Conservation (phyloP, 495 filamentous ascomycete genomes). For the Patellaria atrata region DNA sequence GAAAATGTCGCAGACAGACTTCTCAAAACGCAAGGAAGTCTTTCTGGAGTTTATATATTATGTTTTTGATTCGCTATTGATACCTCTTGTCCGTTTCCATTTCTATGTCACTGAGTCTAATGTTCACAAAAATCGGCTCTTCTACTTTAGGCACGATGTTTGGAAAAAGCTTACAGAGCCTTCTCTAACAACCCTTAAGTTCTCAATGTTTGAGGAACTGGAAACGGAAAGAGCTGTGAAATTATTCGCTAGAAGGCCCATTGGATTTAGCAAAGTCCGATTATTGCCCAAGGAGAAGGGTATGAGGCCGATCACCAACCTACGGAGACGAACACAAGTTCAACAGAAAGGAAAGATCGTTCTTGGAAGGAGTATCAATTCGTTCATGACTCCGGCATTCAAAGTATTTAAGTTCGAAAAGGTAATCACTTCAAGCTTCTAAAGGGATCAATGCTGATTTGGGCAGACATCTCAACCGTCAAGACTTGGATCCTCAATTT, state of each 20-base stretch:
- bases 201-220: slow-evolving; percentile 69
- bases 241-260: slow-evolving; percentile 42
- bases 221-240: slow-evolving; percentile 38
- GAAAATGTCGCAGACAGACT: slow-evolving; percentile 59
- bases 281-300: slow-evolving; percentile 60
- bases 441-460: slow-evolving; percentile 9
- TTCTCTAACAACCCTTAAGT: slow-evolving; percentile 52
- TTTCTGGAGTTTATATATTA: slow-evolving; percentile 82
- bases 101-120: slow-evolving; percentile 94
- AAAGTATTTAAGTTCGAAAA: slow-evolving; percentile 68
- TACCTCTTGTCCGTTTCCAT: slow-evolving; percentile 71
- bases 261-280: slow-evolving; percentile 70
- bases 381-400: slow-evolving; percentile 57
- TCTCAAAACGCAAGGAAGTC: slow-evolving; percentile 62
- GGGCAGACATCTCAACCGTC: slow-evolving; percentile 38
- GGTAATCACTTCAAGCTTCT: too few species aligned
- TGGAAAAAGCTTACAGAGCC: slow-evolving; percentile 69
- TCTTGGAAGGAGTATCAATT: slow-evolving; percentile 68
- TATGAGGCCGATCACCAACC: slow-evolving; percentile 74
- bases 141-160: slow-evolving; percentile 89
- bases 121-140: slow-evolving; percentile 62
- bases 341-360: slow-evolving; percentile 36
- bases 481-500: slow-evolving; percentile 58
- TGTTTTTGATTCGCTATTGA: slow-evolving; percentile 77
- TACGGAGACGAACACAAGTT: slow-evolving; percentile 47